A percentile compares a stretch with the other conserved stretches of the same genome.
Evolutionary conservation across 768 basidiomycete species (phyloP).

Genomic region (Phylloporus rhodoxanthus): DNA sequence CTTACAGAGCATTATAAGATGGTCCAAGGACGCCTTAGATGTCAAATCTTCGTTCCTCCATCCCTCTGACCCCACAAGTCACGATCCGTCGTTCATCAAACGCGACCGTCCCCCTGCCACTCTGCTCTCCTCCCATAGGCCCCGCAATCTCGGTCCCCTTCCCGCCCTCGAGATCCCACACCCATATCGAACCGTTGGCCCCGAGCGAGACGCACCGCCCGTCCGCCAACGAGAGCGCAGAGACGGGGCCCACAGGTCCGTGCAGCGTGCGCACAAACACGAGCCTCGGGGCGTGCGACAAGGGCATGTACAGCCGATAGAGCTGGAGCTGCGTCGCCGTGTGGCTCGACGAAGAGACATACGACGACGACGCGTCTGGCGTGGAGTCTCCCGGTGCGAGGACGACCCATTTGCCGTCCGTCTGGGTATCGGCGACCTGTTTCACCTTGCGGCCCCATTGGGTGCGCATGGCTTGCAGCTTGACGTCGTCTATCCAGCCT

Average conservation of each 20-base stretch:
- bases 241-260: conserved; percentile 63
- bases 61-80: conserved; percentile 32
- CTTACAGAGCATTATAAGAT: too few relatives aligned
- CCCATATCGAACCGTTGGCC: conserved; percentile 69
- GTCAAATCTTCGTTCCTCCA: conserved; percentile 33
- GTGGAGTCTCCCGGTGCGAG: conserved; percentile 54
- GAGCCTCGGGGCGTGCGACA: conserved; percentile 55
- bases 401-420: conserved; percentile 83
- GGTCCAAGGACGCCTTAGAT: conserved; percentile 12
- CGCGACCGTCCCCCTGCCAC: conserved; percentile 41
- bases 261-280: conserved; percentile 66
- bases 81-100: conserved; percentile 77
- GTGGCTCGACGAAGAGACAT: conserved; percentile 36
- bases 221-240: conserved; percentile 67
- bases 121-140: conserved; percentile 29
- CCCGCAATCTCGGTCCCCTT: conserved; percentile 33
- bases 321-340: conserved; percentile 59
- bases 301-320: conserved; percentile 64
- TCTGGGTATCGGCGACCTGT: conserved; percentile 66
- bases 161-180: conserved; percentile 75
- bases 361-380: conserved; percentile 14
- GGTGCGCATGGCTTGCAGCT: conserved; percentile 57
- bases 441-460: conserved; percentile 76
- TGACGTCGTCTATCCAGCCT: conserved; percentile 65
- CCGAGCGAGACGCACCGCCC: conserved; percentile 78